Conservation (phyloP, 345 rosid species). For the Arabidopsis suecica region DNA sequence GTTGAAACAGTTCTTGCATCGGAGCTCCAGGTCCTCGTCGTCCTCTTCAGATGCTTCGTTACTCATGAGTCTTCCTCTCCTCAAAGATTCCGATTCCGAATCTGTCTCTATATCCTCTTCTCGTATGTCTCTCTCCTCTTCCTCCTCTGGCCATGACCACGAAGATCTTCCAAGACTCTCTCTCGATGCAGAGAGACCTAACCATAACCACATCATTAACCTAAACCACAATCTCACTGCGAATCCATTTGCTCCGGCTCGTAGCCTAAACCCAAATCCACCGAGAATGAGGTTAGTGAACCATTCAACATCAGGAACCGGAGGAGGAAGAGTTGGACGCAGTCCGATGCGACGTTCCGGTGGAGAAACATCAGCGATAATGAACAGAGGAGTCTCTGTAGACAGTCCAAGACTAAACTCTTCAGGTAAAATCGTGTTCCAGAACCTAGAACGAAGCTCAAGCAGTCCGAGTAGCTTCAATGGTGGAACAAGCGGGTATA, state of each 20-base stretch:
- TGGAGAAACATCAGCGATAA: conserved; percentile 36
- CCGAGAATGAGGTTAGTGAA: conserved; percentile 73
- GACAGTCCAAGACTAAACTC: conserved; percentile 96
- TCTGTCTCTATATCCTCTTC: conserved; percentile 78
- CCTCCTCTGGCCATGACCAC: conserved; percentile 87
- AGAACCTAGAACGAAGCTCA: conserved; percentile 88
- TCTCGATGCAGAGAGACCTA: conserved; percentile 79
- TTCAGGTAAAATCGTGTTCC: conserved; percentile 89
- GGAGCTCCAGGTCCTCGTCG: conserved; percentile 64
- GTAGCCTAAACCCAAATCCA: conserved; percentile 52
- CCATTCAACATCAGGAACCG: conserved; percentile 11
- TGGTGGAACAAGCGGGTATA: conserved; percentile 73
- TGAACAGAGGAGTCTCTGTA: conserved; percentile 75
- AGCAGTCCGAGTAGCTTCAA: conserved; percentile 98
- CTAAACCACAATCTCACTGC: conserved; percentile 47
- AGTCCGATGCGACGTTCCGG: conserved; percentile 59
- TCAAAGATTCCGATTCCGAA: conserved; percentile 70
- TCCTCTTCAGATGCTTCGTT: conserved; percentile 50
- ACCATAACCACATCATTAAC: conserved; percentile 33
- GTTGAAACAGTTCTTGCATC: conserved; percentile 66
- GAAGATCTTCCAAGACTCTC: conserved; percentile 84
- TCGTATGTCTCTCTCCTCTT: conserved; percentile 81
- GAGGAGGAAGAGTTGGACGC: conserved; percentile 51
- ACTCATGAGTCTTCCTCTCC: conserved; percentile 61
- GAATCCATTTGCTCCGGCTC: conserved; percentile 63